Conservation (phyloP, 2,329 filamentous ascomycete species). For the Ceratocystis papillata region DNA sequence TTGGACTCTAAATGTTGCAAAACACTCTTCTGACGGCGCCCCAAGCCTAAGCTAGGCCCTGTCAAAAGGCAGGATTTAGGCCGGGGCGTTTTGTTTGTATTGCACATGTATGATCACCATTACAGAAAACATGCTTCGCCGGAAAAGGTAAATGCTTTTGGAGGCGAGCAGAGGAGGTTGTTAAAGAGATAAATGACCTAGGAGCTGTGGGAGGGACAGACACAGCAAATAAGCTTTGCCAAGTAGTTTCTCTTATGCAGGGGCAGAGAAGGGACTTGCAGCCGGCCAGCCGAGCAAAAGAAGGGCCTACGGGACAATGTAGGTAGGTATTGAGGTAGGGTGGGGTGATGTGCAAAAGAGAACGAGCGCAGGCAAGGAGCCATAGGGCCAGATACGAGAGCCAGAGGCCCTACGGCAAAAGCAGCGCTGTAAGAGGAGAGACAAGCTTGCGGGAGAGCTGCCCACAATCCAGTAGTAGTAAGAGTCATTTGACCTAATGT, state of each 20-base stretch:
- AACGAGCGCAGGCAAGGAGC: no score
- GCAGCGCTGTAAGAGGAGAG: no score
- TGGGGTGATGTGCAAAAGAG: not conserved
- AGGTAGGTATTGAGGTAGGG: not conserved
- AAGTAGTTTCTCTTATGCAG: constrained; percentile 13
- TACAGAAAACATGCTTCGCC: constrained; percentile 2
- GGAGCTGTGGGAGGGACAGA: not conserved
- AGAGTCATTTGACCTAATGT: no score
- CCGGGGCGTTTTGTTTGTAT: constrained; percentile 6
- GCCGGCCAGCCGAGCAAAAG: not conserved
- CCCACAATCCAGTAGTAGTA: no score
- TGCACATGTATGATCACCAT: constrained; percentile 22
- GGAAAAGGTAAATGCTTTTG: not conserved
- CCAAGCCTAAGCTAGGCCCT: not conserved
- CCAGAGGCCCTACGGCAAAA: no score
- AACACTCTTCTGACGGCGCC: constrained; percentile 23
- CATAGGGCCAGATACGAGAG: no score
- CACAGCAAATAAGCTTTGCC: constrained; percentile 1
- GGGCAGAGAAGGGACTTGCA: not conserved
- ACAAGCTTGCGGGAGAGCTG: no score
- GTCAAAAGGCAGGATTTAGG: constrained; percentile 4
- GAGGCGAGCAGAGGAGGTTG: not conserved
- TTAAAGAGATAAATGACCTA: not conserved
- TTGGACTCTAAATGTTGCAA: constrained; percentile 13
- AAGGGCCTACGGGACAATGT: not conserved